phyloP scores from a whole-genome alignment of 2,329 filamentous ascomycete species.

The Alternaria dauci region DNA sequence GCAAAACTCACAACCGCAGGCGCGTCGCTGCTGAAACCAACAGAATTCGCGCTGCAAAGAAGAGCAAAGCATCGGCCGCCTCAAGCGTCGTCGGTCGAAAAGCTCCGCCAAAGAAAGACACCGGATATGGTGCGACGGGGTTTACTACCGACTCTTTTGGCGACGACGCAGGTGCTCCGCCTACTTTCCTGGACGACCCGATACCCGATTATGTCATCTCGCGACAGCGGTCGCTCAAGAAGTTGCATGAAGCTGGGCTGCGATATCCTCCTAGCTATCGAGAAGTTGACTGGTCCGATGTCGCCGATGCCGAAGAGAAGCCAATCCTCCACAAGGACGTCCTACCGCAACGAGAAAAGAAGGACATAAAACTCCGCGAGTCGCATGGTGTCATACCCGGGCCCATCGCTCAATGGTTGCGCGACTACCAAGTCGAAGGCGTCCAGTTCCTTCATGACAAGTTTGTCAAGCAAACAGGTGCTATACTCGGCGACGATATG shows the following conservation, averaged over 20 bases:
- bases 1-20: constrained; percentile 64
- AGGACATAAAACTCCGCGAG: constrained; percentile 76
- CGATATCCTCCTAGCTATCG: constrained; percentile 80
- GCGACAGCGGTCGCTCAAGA: constrained; percentile 73
- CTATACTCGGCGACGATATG: constrained; percentile 96
- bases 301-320: constrained; percentile 69
- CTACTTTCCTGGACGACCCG: constrained; percentile 68
- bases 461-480: constrained; percentile 91
- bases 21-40: constrained; percentile 59
- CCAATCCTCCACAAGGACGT: constrained; percentile 70
- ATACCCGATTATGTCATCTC: constrained; percentile 53
- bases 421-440: constrained; percentile 89
- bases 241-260: constrained; percentile 73
- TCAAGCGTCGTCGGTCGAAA: constrained; percentile 55
- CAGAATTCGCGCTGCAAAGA: constrained; percentile 58
- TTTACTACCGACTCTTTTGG: constrained; percentile 34
- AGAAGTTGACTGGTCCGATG: constrained; percentile 78
- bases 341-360: constrained; percentile 73
- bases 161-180: constrained; percentile 59
- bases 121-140: constrained; percentile 14
- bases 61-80: constrained; percentile 54
- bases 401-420: constrained; percentile 87
- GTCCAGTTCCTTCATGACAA: constrained; percentile 84
- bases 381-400: constrained; percentile 86
- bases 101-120: constrained; percentile 29